Base-by-base conservation (phyloP, 2,329 filamentous ascomycete genomes). In the Colletotrichum melonis region DNA sequence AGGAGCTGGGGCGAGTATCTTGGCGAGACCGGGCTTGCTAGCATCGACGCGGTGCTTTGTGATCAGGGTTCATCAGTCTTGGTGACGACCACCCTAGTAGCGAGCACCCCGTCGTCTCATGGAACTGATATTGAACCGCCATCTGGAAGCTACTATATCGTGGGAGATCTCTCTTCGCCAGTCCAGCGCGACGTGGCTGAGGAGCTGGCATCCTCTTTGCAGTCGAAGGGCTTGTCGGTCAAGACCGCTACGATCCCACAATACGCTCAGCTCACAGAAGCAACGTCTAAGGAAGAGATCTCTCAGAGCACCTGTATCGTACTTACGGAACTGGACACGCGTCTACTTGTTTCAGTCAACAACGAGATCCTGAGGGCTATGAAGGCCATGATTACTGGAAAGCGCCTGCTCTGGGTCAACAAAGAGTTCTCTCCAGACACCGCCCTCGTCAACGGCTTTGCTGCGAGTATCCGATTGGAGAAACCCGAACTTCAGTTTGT, bases 361-460 rank as follows among this genome's bases (percentile, higher is more conserved):
- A n/a, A 59, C 3, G 11, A 38, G 30, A 30, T 42, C 32, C 24
- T 72, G 12, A 14, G 19, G 11, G 63, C 55, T 32, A 4, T 59
- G 24, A 60, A 67, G 30, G 26, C 16, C 38, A 72, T 62, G 69
- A 24, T 14, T 12, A 56, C 56, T 14, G 69, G 64, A 6, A 72
- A 72, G 22, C 63, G 69, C 9, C 63, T 72, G 1, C 19, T 72
- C 2, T 72, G 64, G 69, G 64, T 46, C 22, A 72, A 67, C 55
- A 68, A 55, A 28, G 64, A 68, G 6, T 38, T 28, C n/a, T 68
- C 63, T 30, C 69, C 55, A 11, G 54, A 72, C 2, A 32, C 69
- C 4, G 63, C 55, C 14, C 63, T 72, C 28, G 24, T 68, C 64
- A 72, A 28, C 63, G 69, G 69, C 12, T 72, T 67, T 16, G 69